Evolutionary conservation across 148 eudicot species (phyloP), one percentile per base, ranked within the genome.

Genomic region (Rhododendron mucronatum): DNA sequence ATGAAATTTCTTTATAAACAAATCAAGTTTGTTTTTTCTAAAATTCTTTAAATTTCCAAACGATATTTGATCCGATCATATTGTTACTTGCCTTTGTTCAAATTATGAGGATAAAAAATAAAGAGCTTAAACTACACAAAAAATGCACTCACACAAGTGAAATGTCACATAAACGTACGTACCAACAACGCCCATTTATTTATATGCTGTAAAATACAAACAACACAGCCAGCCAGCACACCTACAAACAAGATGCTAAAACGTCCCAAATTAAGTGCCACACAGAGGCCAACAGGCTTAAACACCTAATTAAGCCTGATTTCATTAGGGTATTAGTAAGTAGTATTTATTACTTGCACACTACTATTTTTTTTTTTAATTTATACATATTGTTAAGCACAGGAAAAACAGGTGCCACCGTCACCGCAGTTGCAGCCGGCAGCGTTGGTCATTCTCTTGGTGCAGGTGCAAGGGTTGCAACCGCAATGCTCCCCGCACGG

Each of bases 401-500:
- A 94, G 0, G 93, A 85, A 15, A 82, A 63, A 80, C 94, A 94
- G 63, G 88, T 71, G 82, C 97, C 92, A 2, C 89, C 91, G 1
- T 86, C 21, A 3, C 89, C 94, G 41, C 97, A 93, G 57, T 80
- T 91, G 91, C 97, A 94, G 69, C 91, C 94, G 2, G 88, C 83
- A 26, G 86, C 91, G 8, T 75, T n/a, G 3, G 63, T 51, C 79
- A 84, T 87, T 7, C 71, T 85, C 84, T 89, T 88, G 45, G 86
- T 18, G 82, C 97, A 92, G 33, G 84, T 87, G 86, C 95, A 94
- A 0, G 97, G 97, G 85, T 92, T 94, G 89, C 97, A 94, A 23
- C 94, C 92, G 30, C 97, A 94, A 84, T 94, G 97, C 41, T 92
- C 91, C 14, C 95, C 97, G 59, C 95, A 93, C 12, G 93, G 51